Evolutionary conservation across 345 rosid species (phyloP).

Genomic region (Eucalyptus coolabah): DNA sequence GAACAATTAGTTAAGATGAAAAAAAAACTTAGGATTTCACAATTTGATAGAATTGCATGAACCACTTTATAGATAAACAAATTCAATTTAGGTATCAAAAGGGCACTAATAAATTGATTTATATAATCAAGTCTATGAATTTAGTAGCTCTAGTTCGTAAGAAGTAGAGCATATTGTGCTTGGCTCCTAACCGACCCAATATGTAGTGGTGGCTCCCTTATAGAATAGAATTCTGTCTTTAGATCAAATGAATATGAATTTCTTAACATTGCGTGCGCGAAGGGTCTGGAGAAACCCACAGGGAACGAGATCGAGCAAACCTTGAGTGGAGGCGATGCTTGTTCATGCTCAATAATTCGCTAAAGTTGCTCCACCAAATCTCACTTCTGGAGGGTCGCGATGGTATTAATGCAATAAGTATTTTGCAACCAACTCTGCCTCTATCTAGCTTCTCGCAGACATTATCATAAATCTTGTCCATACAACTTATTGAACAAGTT

Average conservation of each 20-base stretch:
- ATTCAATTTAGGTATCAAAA: too few relatives aligned
- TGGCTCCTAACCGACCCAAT: neutral
- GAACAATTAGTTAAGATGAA: too few relatives aligned
- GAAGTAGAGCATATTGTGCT: neutral
- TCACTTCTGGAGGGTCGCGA: neutral
- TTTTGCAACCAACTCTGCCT: neutral
- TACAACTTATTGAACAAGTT: neutral
- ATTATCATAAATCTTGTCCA: neutral
- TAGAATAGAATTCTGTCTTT: neutral
- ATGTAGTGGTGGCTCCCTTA: neutral
- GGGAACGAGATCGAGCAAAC: neutral
- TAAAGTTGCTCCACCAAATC: neutral
- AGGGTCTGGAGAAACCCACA: neutral
- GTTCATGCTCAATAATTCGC: neutral
- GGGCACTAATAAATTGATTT: too few relatives aligned
- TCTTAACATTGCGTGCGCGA: accelerated
- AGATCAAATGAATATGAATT: neutral
- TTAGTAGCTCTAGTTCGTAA: neutral
- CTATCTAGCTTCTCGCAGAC: neutral
- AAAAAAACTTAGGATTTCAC: too few relatives aligned
- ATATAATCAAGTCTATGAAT: too few relatives aligned
- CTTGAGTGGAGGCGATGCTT: neutral
- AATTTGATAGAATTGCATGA: neutral
- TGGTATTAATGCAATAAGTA: neutral
- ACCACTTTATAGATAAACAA: neutral